phyloP scores from a whole-genome alignment of 257 asterid genomes.

The Salvia rosmarinus region DNA sequence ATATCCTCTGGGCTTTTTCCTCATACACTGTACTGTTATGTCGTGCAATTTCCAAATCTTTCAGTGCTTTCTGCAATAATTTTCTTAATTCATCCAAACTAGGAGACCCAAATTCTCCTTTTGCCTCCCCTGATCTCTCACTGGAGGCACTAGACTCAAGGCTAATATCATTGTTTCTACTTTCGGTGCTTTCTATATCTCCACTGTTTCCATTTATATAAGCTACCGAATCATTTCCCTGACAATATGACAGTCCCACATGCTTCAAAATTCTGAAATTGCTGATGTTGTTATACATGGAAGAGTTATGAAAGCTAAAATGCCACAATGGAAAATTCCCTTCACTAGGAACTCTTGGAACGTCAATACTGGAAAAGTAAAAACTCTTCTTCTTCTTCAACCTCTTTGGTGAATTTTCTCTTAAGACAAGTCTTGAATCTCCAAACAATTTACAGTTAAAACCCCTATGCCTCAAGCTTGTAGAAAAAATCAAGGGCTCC shows the following conservation, averaged over 20 bases:
- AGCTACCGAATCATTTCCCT: constrained; percentile 84
- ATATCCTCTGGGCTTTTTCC: constrained; percentile 90
- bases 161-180: constrained; percentile 40
- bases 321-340: constrained; percentile 23
- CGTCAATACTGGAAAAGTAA: constrained; percentile 10
- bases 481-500: constrained; percentile 29
- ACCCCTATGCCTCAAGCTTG: constrained; percentile 32
- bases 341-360: no score
- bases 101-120: constrained; percentile 44
- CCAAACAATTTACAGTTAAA: constrained; percentile 36
- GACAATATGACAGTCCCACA: constrained; percentile 57
- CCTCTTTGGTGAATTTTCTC: constrained; percentile 37
- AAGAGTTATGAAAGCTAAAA: constrained; percentile 35
- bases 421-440: constrained; percentile 35
- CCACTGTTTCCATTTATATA: constrained; percentile 62
- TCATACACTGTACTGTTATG: constrained; percentile 74
- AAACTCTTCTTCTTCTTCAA: constrained; percentile 35
- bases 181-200: constrained; percentile 52
- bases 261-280: constrained; percentile 40
- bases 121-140: constrained; percentile 47
- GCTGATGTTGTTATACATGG: constrained; percentile 36
- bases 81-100: constrained; percentile 80
- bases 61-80: constrained; percentile 73
- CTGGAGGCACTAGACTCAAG: constrained; percentile 42
- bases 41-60: constrained; percentile 75